Percentiles rank a stretch among this genome's conserved stretches.
Conservation (phyloP, 2,329 filamentous ascomycete genomes). For the Knufia fluminis region DNA sequence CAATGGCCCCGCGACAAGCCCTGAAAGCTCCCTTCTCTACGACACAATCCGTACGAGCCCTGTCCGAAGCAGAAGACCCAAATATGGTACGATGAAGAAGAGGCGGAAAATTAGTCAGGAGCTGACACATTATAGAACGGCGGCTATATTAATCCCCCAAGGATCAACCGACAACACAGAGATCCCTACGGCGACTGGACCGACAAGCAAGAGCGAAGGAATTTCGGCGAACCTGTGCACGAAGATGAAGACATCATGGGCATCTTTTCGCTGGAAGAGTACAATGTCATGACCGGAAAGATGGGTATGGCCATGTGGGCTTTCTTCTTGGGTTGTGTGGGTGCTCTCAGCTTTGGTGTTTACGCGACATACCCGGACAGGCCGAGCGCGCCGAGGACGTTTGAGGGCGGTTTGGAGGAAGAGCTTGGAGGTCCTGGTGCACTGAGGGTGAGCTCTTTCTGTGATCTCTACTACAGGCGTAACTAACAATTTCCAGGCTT, state of each 20-base stretch:
- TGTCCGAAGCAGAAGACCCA: constrained; percentile 34
- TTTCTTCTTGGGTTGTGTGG: constrained; percentile 54
- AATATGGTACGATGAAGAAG: constrained; percentile 30
- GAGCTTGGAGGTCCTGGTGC: constrained; percentile 65
- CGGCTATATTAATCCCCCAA: constrained; percentile 40
- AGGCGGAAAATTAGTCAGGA: constrained; percentile 14
- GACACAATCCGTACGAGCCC: constrained; percentile 29
- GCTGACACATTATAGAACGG: constrained; percentile 31
- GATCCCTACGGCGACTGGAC: constrained; percentile 92
- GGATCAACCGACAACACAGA: constrained; percentile 79
- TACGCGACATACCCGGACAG: constrained; percentile 63
- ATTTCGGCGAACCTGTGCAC: constrained; percentile 92
- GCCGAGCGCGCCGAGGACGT: constrained; percentile 59
- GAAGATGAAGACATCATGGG: constrained; percentile 92
- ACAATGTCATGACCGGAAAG: constrained; percentile 69
- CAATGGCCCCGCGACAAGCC: constrained; percentile 12
- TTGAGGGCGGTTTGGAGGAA: constrained; percentile 57
- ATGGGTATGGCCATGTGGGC: constrained; percentile 62
- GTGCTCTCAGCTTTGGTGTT: constrained; percentile 59
- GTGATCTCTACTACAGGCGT: neutral
- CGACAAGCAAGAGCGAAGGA: constrained; percentile 94
- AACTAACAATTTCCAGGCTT: constrained; percentile 5
- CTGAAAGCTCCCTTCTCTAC: constrained; percentile 36
- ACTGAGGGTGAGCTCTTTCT: constrained; percentile 48
- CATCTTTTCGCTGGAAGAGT: constrained; percentile 80